Evolutionary conservation across 1,284 basidiomycete species (phyloP).

Genomic region (Marasmius sp.): DNA sequence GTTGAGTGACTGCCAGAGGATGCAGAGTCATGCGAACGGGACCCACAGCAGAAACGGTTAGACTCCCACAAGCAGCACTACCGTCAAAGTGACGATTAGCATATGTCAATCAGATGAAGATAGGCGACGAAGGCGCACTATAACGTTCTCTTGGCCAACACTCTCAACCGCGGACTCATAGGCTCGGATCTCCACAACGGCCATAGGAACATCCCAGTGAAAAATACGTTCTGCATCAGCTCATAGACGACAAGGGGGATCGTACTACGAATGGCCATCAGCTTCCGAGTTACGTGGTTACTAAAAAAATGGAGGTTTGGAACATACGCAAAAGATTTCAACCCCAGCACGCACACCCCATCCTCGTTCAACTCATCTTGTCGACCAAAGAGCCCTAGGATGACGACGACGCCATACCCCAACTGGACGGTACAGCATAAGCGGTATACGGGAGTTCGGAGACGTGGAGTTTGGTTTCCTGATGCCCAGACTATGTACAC

Average conservation of each 20-base stretch:
- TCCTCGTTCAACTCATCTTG: slow-evolving; percentile 2
- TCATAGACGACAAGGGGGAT: slow-evolving; percentile 9
- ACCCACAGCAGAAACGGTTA: slow-evolving; percentile 8
- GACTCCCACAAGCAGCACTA: slow-evolving; percentile 9
- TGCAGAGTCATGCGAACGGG: not conserved
- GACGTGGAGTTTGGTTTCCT: slow-evolving; percentile 10
- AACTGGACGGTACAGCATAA: slow-evolving; percentile 5
- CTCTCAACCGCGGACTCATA: slow-evolving; percentile 8
- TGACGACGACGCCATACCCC: slow-evolving; percentile 4
- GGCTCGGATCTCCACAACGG: slow-evolving; percentile 8
- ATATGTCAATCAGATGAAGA: not conserved
- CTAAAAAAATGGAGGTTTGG: not conserved
- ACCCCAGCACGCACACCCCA: slow-evolving; percentile 10
- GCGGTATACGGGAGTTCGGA: slow-evolving; percentile 6
- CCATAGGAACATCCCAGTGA: slow-evolving; percentile 12
- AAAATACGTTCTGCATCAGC: slow-evolving; percentile 7
- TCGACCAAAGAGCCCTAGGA: slow-evolving; percentile 9
- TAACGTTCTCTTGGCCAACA: slow-evolving; percentile 8
- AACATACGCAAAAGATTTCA: slow-evolving; percentile 7
- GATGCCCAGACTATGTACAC: slow-evolving; percentile 14
- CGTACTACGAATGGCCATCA: not conserved
- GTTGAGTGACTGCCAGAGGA: not conserved
- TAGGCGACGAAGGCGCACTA: not conserved
- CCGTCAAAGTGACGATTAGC: not conserved
- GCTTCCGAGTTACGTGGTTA: not conserved